Conservation (phyloP, 192 early-diverging fungal species). For the Coemansia sp. region DNA sequence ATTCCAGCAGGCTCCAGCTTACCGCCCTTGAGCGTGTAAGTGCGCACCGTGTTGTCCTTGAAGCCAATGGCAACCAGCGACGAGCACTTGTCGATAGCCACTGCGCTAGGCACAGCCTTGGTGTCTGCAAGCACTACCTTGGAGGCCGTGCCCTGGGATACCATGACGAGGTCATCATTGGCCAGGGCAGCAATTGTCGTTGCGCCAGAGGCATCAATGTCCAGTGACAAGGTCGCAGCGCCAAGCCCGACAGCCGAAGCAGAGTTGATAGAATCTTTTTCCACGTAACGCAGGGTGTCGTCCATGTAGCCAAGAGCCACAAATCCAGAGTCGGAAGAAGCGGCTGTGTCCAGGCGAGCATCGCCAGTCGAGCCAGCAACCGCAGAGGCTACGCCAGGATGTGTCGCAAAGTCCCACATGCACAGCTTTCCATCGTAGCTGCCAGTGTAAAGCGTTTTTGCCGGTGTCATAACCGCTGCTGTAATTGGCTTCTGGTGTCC, state of each 20-base stretch:
- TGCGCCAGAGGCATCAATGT: constrained; percentile 7
- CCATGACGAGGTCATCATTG: constrained; percentile 26
- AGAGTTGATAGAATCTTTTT: not conserved
- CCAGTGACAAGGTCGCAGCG: constrained; percentile 34
- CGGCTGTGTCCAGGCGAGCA: constrained; percentile 19
- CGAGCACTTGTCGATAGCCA: constrained; percentile 9
- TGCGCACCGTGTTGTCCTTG: constrained; percentile 64
- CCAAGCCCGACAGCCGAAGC: constrained; percentile 12
- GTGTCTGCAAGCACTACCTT: constrained; percentile 3
- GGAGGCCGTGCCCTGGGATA: constrained; percentile 6
- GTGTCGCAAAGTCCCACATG: constrained; percentile 61
- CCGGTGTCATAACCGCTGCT: constrained; percentile 59
- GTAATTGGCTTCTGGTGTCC: constrained; percentile 88
- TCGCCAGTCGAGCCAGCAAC: constrained; percentile 13
- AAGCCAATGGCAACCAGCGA: constrained; percentile 42
- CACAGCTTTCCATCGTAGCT: constrained; percentile 93
- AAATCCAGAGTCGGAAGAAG: not conserved
- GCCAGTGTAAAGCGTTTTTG: constrained; percentile 74
- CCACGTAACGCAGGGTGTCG: constrained; percentile 34
- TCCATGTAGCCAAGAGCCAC: constrained; percentile 37
- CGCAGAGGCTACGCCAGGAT: constrained; percentile 13
- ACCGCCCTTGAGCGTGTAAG: constrained; percentile 58
- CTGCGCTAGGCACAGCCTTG: constrained; percentile 10
- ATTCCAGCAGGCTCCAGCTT: constrained; percentile 25
- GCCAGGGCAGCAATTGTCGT: constrained; percentile 26